These are phyloP conservation scores for Dothistroma pini DNA, from an alignment of 2,329 filamentous ascomycete species.

Conservation along the genomic window DNA sequence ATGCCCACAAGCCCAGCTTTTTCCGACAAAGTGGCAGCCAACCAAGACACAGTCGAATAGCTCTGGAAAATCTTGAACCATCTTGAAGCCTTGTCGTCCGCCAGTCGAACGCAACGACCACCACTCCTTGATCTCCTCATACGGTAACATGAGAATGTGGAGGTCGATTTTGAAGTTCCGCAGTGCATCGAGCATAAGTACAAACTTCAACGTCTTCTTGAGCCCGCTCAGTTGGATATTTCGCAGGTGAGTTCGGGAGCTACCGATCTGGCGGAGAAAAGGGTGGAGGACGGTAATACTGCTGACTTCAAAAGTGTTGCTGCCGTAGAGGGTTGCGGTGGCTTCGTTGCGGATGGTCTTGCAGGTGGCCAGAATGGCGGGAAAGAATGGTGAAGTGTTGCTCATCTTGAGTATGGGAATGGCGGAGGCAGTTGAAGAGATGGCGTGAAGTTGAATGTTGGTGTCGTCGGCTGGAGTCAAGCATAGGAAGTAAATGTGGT, in stretches of 20 bases:
- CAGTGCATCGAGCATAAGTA: neutral
- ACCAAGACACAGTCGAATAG: slow-evolving; percentile 49
- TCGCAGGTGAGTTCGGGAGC: neutral
- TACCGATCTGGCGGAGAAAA: neutral
- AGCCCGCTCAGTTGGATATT: no score
- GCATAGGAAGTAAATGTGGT: neutral
- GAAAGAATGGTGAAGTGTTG: neutral
- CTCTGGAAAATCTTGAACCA: slow-evolving; percentile 42
- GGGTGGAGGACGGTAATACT: neutral
- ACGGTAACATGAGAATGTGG: no score
- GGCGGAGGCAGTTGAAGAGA: neutral
- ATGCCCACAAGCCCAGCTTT: no score
- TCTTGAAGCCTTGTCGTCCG: slow-evolving; percentile 46
- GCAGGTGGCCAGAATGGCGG: neutral
- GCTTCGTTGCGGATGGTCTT: neutral
- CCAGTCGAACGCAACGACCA: slow-evolving; percentile 37
- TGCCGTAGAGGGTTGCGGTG: neutral
- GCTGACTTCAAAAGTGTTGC: neutral
- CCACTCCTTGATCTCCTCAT: no score
- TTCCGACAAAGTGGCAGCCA: no score
- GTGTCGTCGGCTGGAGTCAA: neutral
- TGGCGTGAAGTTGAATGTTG: neutral
- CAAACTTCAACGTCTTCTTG: neutral
- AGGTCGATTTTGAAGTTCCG: neutral
- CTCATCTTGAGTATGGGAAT: neutral